Percentiles rank a stretch among this genome's conserved stretches.
phyloP scores from a whole-genome alignment of 2,329 filamentous ascomycete genomes.

The Dactylonectria macrodidyma region DNA sequence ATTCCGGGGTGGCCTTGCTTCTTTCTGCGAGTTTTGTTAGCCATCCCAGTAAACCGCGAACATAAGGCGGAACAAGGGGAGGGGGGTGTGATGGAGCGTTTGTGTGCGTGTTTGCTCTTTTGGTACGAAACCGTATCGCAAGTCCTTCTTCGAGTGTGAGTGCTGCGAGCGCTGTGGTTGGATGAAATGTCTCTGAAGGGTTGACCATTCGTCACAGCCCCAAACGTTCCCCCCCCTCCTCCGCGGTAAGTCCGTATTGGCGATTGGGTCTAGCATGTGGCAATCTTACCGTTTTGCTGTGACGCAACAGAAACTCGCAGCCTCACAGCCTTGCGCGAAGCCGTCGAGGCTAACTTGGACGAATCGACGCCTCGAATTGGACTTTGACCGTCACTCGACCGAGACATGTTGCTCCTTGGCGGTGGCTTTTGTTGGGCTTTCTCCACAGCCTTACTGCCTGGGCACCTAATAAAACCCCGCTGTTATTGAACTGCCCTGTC shows the following conservation, averaged over 20 bases:
- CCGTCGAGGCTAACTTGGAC: not conserved
- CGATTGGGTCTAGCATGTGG: slow-evolving; percentile 19
- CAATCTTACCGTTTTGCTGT: slow-evolving; percentile 6
- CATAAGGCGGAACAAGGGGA: not conserved
- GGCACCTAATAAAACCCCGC: too few species aligned
- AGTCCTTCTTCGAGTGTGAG: not conserved
- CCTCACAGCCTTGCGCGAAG: not conserved
- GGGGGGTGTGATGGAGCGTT: not conserved
- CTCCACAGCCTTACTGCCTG: not conserved
- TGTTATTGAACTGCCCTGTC: too few species aligned
- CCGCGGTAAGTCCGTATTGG: slow-evolving; percentile 19
- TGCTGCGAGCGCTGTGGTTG: slow-evolving; percentile 2
- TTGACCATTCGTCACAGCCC: not conserved
- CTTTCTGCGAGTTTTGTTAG: too few species aligned
- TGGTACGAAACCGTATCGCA: too few species aligned
- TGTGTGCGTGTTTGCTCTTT: not conserved
- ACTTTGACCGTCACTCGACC: too few species aligned
- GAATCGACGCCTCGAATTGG: not conserved
- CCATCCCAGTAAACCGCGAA: too few species aligned
- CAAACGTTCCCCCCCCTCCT: not conserved
- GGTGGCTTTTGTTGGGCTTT: not conserved
- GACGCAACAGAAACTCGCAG: not conserved
- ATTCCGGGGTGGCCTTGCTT: too few species aligned
- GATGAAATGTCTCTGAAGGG: not conserved
- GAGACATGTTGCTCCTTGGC: not conserved